Percentiles rank a stretch among this genome's conserved stretches.
phyloP scores from a whole-genome alignment of 2,329 filamentous ascomycete genomes.

The Diaporthe humulicola region DNA sequence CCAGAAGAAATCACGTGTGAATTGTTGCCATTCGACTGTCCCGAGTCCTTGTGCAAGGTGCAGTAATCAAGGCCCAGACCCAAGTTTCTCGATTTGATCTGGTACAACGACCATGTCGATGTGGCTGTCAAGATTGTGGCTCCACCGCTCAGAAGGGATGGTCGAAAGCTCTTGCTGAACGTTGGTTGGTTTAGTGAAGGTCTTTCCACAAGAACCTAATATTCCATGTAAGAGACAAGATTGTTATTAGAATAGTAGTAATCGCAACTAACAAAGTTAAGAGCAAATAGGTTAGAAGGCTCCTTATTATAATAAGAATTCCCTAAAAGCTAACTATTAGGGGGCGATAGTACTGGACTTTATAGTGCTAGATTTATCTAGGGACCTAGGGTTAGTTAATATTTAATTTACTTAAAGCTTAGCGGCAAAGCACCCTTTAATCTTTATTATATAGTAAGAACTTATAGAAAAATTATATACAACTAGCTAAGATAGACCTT shows the following conservation, averaged over 20 bases:
- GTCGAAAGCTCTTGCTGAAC: neutral
- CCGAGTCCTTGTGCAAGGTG: neutral
- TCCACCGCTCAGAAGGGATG: neutral
- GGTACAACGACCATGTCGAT: neutral
- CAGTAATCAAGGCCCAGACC: neutral
- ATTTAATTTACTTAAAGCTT: no score
- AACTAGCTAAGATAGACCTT: no score
- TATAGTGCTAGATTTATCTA: neutral
- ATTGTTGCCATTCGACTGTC: neutral
- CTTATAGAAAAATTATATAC: no score
- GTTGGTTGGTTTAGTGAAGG: neutral
- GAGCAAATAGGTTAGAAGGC: neutral
- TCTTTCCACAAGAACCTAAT: neutral
- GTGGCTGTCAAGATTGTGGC: neutral
- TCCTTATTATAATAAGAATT: neutral
- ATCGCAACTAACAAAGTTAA: neutral
- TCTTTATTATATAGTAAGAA: no score
- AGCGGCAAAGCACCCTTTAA: no score
- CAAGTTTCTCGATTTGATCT: neutral
- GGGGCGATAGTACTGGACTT: neutral
- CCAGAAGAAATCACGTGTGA: neutral
- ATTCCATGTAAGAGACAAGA: neutral
- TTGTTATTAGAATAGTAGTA: neutral
- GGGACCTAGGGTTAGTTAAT: no score
- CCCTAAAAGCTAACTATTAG: neutral